Conservation (phyloP, 495 filamentous ascomycete species). For the Coniosporium apollinis region DNA sequence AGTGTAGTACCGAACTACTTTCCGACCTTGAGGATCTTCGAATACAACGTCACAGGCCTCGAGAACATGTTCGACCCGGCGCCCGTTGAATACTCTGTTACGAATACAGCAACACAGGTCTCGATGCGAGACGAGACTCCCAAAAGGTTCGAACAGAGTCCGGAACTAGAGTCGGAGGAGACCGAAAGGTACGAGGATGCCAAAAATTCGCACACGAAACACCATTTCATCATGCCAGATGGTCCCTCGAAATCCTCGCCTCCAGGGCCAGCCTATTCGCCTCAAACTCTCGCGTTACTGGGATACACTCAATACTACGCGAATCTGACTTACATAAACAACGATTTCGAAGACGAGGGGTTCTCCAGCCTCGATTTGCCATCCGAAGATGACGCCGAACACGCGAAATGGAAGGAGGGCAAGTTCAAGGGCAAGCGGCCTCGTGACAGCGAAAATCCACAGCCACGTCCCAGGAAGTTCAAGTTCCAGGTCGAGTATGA, state of each 20-base stretch:
- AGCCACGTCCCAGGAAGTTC: constrained; percentile 45
- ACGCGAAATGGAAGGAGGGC: constrained; percentile 38
- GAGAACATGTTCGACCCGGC: constrained; percentile 27
- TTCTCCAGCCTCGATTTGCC: background rate
- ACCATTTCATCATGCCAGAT: constrained; percentile 46
- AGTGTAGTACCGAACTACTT: constrained; percentile 91
- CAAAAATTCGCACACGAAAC: too few species aligned
- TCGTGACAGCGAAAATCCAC: constrained; percentile 15
- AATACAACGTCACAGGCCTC: constrained; percentile 84
- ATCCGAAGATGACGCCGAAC: background rate
- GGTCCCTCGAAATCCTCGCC: constrained; percentile 54
- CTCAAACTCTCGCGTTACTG: constrained; percentile 59
- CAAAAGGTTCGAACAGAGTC: too few species aligned
- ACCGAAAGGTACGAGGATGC: constrained; percentile 28
- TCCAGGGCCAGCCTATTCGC: constrained; percentile 83
- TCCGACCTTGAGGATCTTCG: constrained; percentile 67
- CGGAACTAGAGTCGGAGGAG: constrained; percentile 38
- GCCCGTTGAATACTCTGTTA: too few species aligned
- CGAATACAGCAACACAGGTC: constrained; percentile 2
- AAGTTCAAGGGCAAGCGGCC: constrained; percentile 26
- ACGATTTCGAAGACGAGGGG: constrained; percentile 28
- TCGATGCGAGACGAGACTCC: too few species aligned
- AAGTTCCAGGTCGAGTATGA: constrained; percentile 73
- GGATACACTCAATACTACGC: constrained; percentile 83
- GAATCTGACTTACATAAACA: constrained; percentile 79